Conservation (phyloP, 768 basidiomycete species). For the Naematelia aurantialba region DNA sequence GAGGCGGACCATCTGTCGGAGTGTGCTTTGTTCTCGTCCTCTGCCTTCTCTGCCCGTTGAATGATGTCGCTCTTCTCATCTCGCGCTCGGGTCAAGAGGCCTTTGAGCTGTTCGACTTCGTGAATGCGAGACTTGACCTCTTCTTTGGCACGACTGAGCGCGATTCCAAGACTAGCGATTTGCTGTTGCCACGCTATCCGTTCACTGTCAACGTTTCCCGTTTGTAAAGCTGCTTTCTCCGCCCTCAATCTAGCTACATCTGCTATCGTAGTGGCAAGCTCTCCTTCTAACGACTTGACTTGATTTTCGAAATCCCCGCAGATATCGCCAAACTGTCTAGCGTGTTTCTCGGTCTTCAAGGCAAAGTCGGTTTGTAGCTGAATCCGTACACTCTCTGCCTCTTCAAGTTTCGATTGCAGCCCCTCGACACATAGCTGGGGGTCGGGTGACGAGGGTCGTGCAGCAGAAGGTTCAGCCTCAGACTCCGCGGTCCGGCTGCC, state of each 20-base stretch:
- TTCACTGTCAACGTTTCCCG: constrained; percentile 11
- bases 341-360: constrained; percentile 37
- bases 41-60: constrained; percentile 4
- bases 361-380: constrained; percentile 33
- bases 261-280: constrained; percentile 14
- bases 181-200: constrained; percentile 27
- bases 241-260: constrained; percentile 24
- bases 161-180: constrained; percentile 19
- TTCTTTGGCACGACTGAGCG: constrained; percentile 10
- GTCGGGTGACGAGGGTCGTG: not conserved
- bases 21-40: not conserved
- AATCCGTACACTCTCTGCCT: constrained; percentile 17
- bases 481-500: constrained; percentile 14
- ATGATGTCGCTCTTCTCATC: not conserved
- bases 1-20: not conserved
- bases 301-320: constrained; percentile 41
- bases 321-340: constrained; percentile 39
- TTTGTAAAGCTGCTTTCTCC: constrained; percentile 31
- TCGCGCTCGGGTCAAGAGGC: not conserved
- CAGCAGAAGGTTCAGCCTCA: not conserved
- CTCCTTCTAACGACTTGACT: constrained; percentile 29
- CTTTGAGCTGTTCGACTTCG: constrained; percentile 14
- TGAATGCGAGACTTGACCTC: not conserved
- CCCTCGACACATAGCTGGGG: constrained; percentile 5
- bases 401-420: constrained; percentile 26